Conservation (phyloP, 2,329 filamentous ascomycete species). For the Apiospora saccharicola region DNA sequence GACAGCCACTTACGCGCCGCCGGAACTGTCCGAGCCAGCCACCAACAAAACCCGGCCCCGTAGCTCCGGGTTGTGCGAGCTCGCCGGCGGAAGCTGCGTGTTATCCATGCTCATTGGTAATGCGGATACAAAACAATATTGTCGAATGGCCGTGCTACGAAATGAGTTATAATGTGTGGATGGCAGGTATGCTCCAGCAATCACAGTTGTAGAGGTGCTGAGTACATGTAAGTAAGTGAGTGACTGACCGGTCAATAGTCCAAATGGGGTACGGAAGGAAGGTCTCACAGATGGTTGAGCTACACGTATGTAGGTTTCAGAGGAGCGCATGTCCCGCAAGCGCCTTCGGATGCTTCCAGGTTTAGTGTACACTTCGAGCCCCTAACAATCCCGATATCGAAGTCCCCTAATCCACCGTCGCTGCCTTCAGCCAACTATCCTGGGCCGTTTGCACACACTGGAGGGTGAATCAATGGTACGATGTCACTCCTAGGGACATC, state of each 20-base stretch:
- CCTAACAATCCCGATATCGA: constrained; percentile 12
- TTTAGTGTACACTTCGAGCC: not conserved
- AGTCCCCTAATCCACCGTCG: not conserved
- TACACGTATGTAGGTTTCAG: not conserved
- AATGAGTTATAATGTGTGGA: not conserved
- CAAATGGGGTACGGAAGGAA: constrained; percentile 9
- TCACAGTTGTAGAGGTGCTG: not conserved
- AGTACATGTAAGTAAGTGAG: too few species aligned
- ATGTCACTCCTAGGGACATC: not conserved
- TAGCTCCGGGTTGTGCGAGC: constrained; percentile 22
- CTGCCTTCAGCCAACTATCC: constrained; percentile 11
- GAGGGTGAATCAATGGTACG: constrained; percentile 1
- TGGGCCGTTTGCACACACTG: not conserved
- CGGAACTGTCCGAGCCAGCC: constrained; percentile 78
- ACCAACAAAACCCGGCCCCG: constrained; percentile 68
- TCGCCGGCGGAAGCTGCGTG: not conserved
- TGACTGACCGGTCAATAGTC: not conserved
- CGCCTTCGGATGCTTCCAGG: not conserved
- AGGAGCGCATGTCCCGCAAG: not conserved
- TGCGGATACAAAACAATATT: not conserved
- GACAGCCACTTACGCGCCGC: constrained; percentile 69
- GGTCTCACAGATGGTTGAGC: not conserved
- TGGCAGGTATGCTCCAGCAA: not conserved
- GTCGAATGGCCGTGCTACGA: not conserved
- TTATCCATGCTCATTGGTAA: not conserved